Percentiles rank a stretch among this genome's conserved stretches.
phyloP scores from a whole-genome alignment of 176 grass and related monocot genomes.

The Avena atlantica region DNA sequence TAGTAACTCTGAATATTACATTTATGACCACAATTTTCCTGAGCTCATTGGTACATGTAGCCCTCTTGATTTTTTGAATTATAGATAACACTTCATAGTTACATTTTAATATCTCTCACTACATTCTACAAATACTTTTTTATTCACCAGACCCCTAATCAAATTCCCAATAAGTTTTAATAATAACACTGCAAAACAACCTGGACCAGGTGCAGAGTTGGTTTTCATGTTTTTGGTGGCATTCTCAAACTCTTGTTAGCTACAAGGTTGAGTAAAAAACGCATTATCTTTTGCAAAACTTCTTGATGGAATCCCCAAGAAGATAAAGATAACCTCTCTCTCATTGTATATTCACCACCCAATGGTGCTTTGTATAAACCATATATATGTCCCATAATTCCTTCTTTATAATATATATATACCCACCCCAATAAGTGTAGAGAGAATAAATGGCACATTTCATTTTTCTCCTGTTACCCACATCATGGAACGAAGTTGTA shows the following conservation, averaged over 20 bases:
- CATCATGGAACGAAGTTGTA: neutral
- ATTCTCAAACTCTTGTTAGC: no score
- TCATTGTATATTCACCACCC: no score
- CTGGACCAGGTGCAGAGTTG: neutral
- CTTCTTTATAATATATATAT: no score
- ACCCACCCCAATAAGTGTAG: no score
- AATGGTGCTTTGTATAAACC: no score
- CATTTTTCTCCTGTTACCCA: neutral
- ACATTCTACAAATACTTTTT: neutral
- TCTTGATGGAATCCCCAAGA: no score
- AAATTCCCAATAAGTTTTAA: neutral
- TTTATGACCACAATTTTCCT: neutral
- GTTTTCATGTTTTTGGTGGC: neutral
- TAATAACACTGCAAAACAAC: neutral
- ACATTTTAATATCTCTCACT: neutral
- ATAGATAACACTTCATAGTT: neutral
- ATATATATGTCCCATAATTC: no score
- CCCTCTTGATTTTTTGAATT: neutral
- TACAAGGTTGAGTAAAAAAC: no score
- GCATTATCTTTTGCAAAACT: no score
- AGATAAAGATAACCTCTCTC: no score
- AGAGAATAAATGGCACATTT: neutral
- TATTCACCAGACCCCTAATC: neutral
- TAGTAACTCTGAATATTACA: neutral
- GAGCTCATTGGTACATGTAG: neutral